Percentiles rank a stretch among this genome's conserved stretches.
Conservation (phyloP, 345 rosid genomes). For the Salix purpurea region DNA sequence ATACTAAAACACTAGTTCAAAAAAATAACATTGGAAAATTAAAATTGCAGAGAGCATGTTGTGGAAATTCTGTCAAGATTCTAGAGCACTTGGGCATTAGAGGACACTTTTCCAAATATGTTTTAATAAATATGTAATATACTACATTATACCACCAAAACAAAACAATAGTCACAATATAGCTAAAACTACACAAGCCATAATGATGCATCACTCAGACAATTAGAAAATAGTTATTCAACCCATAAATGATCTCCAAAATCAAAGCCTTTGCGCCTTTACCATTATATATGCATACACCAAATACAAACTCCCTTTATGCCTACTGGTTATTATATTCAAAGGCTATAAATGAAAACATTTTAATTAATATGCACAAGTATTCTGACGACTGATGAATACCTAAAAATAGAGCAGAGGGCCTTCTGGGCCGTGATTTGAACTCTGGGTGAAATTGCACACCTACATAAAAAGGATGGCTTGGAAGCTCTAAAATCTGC, state of each 20-base stretch:
- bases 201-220: too few species aligned
- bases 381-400: neutral
- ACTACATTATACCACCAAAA: neutral
- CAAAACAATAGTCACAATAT: neutral
- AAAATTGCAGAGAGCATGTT: neutral
- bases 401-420: constrained; percentile 32
- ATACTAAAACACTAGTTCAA: neutral
- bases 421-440: constrained; percentile 33
- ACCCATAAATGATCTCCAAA: neutral
- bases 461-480: constrained; percentile 27
- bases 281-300: neutral
- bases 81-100: neutral
- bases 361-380: neutral
- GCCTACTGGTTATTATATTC: neutral
- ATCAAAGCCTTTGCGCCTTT: neutral
- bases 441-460: constrained; percentile 37
- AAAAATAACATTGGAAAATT: neutral
- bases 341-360: neutral
- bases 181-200: neutral
- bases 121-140: neutral
- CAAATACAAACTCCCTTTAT: neutral
- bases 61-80: neutral
- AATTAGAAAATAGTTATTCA: neutral
- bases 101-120: neutral
- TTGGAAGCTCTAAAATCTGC: constrained; percentile 32